Conservation (phyloP, 2,329 filamentous ascomycete genomes). For the Fusarium sp. region DNA sequence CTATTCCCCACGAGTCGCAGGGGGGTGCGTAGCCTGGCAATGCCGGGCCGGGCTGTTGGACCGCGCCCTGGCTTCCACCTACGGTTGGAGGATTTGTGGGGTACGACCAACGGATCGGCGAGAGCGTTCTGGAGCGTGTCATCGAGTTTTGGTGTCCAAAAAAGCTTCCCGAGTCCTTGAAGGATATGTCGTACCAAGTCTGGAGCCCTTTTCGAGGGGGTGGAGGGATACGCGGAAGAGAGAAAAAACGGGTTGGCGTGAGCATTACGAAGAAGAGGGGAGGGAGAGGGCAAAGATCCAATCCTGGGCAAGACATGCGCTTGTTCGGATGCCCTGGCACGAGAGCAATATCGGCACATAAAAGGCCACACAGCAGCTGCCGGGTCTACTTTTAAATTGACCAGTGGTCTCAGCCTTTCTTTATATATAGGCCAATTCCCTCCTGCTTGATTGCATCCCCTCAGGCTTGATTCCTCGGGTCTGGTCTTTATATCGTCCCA, state of each 20-base stretch:
- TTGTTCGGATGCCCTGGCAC: slow-evolving; percentile 1
- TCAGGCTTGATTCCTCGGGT: background rate
- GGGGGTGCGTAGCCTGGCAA: slow-evolving; percentile 4
- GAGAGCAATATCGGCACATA: slow-evolving; percentile 1
- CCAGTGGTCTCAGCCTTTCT: background rate
- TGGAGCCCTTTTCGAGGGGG: background rate
- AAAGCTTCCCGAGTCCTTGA: background rate
- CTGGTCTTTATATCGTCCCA: background rate
- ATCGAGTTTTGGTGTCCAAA: background rate
- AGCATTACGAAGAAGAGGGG: background rate
- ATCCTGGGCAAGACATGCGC: background rate
- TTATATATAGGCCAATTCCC: slow-evolving; percentile 16
- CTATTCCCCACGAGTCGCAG: slow-evolving; percentile 36
- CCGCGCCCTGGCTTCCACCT: background rate
- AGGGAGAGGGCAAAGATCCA: background rate
- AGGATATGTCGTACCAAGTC: background rate
- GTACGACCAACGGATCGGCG: slow-evolving; percentile 11
- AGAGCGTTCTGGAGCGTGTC: background rate
- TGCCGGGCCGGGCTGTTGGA: slow-evolving; percentile 16
- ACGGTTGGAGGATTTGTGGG: slow-evolving; percentile 23
- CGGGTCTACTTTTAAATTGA: slow-evolving; percentile 8
- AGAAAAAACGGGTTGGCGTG: background rate
- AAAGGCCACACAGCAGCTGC: slow-evolving; percentile 7
- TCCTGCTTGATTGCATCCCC: background rate
- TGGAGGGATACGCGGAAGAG: background rate